Base-by-base conservation (phyloP, 305 asterid genomes). In the Fraxinus angustifolia region DNA sequence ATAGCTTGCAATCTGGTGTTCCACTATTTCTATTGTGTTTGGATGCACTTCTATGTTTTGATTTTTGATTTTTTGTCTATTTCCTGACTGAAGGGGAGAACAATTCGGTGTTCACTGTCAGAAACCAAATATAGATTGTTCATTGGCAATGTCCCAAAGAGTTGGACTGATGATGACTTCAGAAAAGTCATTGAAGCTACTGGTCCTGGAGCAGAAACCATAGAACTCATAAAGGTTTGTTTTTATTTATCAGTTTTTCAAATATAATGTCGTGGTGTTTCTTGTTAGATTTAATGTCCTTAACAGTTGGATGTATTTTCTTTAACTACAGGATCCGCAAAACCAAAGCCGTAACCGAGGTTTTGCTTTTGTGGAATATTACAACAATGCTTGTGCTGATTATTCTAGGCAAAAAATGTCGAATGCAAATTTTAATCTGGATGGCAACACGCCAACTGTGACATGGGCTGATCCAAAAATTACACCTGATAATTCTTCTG, bases 361-460 rank as follows among this genome's bases (percentile, higher is more conserved):
- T 73, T 95, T 95, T 88, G 98, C 97, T 80, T 95, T 95, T 85
- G 96, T 95, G 79, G 98, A 95, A 83, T 95, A 93, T 87, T 92
- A 92, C 92, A 95, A 95, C 89, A 93, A 95, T 88, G 99, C 97
- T 5, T 95, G 99, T 89, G 99, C 99, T 81, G 99, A 95, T 84
- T 93, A 90, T 87, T 93, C 98, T 30, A 87, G 95, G 89, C 97
- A 89, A 86, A 88, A 89, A 86, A 90, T 95, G 97, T 53, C 65
- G 3, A 53, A 53, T 53, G 65, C 65, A n/a, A 53, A 53, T 53
- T 53, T 53, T 53, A 53, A n/a, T n/a, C 65, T 53, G 65, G 65
- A 53, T 53, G 65, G 65, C 8, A 53, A 53, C 65, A 53, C 65
- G 21, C 65, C 65, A 53, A 53, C 65, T n/a, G 65, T 53, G 23